Conservation (phyloP, 2,329 filamentous ascomycete species). For the Ascomycota sp. region DNA sequence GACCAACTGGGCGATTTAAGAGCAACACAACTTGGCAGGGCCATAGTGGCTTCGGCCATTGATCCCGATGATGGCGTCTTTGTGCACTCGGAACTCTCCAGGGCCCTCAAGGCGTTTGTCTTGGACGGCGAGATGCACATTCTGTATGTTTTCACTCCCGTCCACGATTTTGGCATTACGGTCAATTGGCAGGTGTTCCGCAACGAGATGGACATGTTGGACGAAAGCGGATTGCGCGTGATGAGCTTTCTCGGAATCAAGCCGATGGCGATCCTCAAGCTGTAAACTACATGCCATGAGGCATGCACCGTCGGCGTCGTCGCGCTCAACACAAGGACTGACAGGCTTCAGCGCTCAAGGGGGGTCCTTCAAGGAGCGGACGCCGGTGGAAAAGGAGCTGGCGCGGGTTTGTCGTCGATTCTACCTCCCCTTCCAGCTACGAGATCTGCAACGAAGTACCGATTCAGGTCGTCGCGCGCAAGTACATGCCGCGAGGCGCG, state of each 20-base stretch:
- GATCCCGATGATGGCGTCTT: slow-evolving; percentile 59
- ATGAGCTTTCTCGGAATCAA: slow-evolving; percentile 48
- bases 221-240: slow-evolving; percentile 51
- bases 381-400: slow-evolving; percentile 34
- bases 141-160: slow-evolving; percentile 56
- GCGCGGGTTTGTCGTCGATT: slow-evolving; percentile 50
- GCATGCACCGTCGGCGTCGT: neutral
- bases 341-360: slow-evolving; percentile 37
- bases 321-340: neutral
- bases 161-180: slow-evolving; percentile 33
- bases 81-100: slow-evolving; percentile 45
- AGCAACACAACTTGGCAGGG: slow-evolving; percentile 45
- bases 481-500: slow-evolving; percentile 49
- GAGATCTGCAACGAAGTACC: slow-evolving; percentile 61
- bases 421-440: slow-evolving; percentile 57
- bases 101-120: slow-evolving; percentile 51
- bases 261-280: slow-evolving; percentile 42
- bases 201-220: slow-evolving; percentile 47
- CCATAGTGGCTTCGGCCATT: slow-evolving; percentile 52
- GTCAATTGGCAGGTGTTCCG: slow-evolving; percentile 58
- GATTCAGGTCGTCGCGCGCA: slow-evolving; percentile 45
- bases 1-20: slow-evolving; percentile 30
- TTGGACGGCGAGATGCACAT: slow-evolving; percentile 69
- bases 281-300: slow-evolving; percentile 24
- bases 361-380: slow-evolving; percentile 41